A percentile compares a stretch with the other conserved stretches of the same genome.
Conservation (phyloP, 345 rosid genomes). For the Gossypium herbaceum region DNA sequence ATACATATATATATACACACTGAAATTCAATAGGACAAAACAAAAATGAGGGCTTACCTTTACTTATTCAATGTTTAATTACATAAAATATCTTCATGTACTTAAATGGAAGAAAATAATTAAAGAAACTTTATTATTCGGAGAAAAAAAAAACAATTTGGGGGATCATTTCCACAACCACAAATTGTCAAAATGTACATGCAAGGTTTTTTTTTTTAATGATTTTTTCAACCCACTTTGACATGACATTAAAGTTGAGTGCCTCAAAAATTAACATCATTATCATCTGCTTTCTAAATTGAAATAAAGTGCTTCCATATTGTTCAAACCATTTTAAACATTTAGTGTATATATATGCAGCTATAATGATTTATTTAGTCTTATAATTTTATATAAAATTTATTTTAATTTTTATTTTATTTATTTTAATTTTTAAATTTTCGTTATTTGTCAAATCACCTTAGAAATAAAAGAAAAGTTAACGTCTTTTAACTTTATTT, state of each 20-base stretch:
- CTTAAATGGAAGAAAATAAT: background rate
- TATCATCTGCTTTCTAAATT: background rate
- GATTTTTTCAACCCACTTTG: background rate
- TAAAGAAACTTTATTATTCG: background rate
- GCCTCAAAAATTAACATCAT: background rate
- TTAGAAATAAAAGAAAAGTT: fast-evolving
- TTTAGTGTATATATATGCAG: too few relatives aligned
- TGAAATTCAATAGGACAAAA: background rate
- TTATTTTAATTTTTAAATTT: too few relatives aligned
- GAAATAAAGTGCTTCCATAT: background rate
- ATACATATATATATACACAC: background rate
- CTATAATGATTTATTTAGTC: too few relatives aligned
- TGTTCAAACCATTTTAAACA: too few relatives aligned
- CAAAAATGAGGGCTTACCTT: background rate
- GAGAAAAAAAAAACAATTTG: background rate
- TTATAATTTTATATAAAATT: too few relatives aligned
- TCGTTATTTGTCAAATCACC: too few relatives aligned
- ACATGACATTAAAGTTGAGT: background rate
- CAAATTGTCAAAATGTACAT: background rate
- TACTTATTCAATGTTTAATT: background rate
- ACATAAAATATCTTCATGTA: background rate
- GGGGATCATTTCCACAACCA: background rate
- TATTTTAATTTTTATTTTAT: too few relatives aligned
- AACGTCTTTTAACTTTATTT: too few relatives aligned
- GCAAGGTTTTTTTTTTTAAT: background rate